These are phyloP conservation scores for Starmerella powellii DNA, from an alignment of 805 yeast species.

Conservation along the genomic window DNA sequence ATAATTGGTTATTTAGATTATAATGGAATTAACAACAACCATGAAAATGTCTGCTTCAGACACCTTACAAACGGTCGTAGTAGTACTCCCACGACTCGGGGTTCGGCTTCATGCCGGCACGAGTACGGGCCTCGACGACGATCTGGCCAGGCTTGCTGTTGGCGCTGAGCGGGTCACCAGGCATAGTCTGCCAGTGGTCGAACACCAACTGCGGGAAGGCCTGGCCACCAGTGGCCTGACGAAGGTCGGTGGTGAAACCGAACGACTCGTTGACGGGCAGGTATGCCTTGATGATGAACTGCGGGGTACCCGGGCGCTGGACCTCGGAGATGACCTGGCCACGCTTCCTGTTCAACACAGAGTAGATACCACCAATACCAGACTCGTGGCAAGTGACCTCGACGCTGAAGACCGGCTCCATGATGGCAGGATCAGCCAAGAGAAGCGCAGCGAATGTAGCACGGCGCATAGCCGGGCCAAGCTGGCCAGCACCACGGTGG, in stretches of 20 bases:
- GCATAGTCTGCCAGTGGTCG: slow-evolving; percentile 92
- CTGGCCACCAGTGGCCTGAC: slow-evolving; percentile 99
- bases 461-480: slow-evolving; percentile 99
- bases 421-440: slow-evolving; percentile 96
- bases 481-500: slow-evolving; percentile 99
- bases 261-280: slow-evolving; percentile 99
- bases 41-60: too few relatives aligned
- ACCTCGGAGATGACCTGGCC: slow-evolving; percentile 99
- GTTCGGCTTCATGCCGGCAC: slow-evolving; percentile 92
- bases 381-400: slow-evolving; percentile 99
- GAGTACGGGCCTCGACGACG: slow-evolving; percentile 66
- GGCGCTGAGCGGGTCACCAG: slow-evolving; percentile 88
- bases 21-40: too few relatives aligned
- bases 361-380: slow-evolving; percentile 99
- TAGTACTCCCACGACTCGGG: slow-evolving; percentile 99
- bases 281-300: slow-evolving; percentile 99
- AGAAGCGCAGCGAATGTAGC: slow-evolving; percentile 96
- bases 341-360: slow-evolving; percentile 93
- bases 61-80: slow-evolving; percentile 45
- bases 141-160: slow-evolving; percentile 56
- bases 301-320: slow-evolving; percentile 99
- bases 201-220: slow-evolving; percentile 99
- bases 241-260: slow-evolving; percentile 99
- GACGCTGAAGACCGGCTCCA: slow-evolving; percentile 98
- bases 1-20: neutral